These are phyloP conservation scores for Zymoseptoria passerinii DNA, from an alignment of 2,329 filamentous ascomycete species.

Conservation along the genomic window DNA sequence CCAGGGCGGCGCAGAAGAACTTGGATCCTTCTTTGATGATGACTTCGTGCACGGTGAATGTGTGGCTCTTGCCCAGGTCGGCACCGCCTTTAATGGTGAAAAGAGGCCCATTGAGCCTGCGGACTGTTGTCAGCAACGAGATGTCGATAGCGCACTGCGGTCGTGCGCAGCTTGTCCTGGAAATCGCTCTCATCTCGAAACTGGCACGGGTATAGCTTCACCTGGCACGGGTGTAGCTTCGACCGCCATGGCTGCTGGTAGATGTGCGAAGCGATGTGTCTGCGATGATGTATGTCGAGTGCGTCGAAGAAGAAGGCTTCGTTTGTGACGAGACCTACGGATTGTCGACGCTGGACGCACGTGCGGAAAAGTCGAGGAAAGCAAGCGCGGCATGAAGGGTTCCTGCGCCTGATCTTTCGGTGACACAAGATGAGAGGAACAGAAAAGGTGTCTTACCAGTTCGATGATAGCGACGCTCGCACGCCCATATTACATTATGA, in stretches of 20 bases:
- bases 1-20: constrained; percentile 14
- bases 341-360: too few relatives aligned
- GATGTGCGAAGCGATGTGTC: background rate
- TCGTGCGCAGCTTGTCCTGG: too few relatives aligned
- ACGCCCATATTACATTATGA: constrained; percentile 8
- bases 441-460: background rate
- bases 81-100: background rate
- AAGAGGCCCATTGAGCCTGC: background rate
- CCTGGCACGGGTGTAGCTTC: background rate
- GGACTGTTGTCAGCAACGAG: background rate
- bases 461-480: background rate
- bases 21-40: constrained; percentile 9
- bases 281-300: background rate
- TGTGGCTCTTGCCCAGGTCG: background rate
- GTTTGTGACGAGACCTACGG: too few relatives aligned
- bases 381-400: background rate
- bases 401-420: too few relatives aligned
- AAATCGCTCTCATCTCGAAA: background rate
- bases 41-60: constrained; percentile 16
- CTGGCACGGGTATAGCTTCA: too few relatives aligned
- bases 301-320: background rate
- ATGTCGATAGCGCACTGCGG: too few relatives aligned
- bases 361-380: too few relatives aligned
- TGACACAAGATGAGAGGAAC: background rate
- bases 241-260: background rate